Evolutionary conservation across 768 basidiomycete genomes (phyloP), one percentile per base, ranked within the genome.

Genomic region (Phlegmacium glaucopus): DNA sequence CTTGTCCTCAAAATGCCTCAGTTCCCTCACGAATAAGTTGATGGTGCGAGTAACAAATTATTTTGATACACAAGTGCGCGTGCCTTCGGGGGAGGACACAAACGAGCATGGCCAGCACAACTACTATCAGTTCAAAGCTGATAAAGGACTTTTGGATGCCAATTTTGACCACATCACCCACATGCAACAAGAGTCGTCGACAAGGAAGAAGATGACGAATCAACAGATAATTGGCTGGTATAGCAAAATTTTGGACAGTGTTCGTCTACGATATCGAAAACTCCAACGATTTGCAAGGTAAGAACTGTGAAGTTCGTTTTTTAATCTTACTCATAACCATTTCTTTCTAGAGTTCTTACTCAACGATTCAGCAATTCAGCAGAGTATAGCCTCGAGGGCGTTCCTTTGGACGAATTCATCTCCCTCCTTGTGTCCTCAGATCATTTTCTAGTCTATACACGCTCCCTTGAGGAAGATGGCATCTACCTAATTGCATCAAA

Each of bases 391-490:
- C 74, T 97, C 27, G 87, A 91, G 49, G 75, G 81, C 45, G 70
- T 85, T 30, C 75, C 85, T 36, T 70, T 94, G 48, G 87, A 88
- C 43, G 74, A 75, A n/a, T 88, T 95, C 65, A 87, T 98, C 45
- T 72, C 82, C 17, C 74, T 78, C 9, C 76, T 99, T 7, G 82
- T 89, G 16, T 80, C 85, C 27, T 85, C 91, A 6, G 92, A 90
- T 53, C 94, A 98, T 63, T 87, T 94, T 67, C 82, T 99, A 48
- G 90, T 99, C 38, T 95, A 96, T 66, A 96, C 95, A 1, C 80
- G 85, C 44, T 70, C 69, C 5, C 87, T 87, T 63, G 93, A 95
- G 65, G 83, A 87, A 56, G 86, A 95, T n/a, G 93, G 92, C 4
- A 82, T 86, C 9, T 99, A 97, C 62, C 82, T 98, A 51, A 74